A percentile compares a stretch with the other conserved stretches of the same genome.
phyloP scores from a whole-genome alignment of 2,329 filamentous ascomycete species.

The Cladobotryum mycophilum region DNA sequence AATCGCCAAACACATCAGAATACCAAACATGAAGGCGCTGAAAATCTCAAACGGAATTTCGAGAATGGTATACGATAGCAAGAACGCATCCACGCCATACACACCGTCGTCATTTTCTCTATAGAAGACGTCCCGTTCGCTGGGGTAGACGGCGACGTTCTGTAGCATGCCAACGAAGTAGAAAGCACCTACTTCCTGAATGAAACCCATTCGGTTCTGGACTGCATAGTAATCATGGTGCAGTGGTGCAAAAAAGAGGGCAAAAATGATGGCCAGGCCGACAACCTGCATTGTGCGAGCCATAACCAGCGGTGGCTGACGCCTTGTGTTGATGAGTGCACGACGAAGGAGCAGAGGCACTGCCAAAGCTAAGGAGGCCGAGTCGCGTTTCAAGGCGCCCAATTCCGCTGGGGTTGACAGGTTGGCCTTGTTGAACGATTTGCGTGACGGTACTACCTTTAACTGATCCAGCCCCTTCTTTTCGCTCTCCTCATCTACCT shows the following conservation, averaged over 20 bases:
- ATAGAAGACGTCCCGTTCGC: constrained; percentile 69
- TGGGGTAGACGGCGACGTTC: constrained; percentile 68
- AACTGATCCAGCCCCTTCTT: constrained; percentile 6
- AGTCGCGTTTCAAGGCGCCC: constrained; percentile 59
- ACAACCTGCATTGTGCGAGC: constrained; percentile 63
- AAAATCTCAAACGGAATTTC: constrained; percentile 67
- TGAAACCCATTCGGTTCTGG: constrained; percentile 66
- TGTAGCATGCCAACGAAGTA: constrained; percentile 75
- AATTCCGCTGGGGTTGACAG: constrained; percentile 66
- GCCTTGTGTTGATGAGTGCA: constrained; percentile 61
- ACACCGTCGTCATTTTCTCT: constrained; percentile 67
- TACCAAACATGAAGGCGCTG: constrained; percentile 57
- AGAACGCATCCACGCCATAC: constrained; percentile 65
- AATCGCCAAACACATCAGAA: constrained; percentile 57
- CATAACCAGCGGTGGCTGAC: constrained; percentile 58
- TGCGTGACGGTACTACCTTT: constrained; percentile 24
- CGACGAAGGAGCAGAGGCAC: constrained; percentile 63
- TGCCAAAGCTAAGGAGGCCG: constrained; percentile 54
- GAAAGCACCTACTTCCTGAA: constrained; percentile 64
- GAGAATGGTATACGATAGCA: constrained; percentile 61
- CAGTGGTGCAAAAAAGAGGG: constrained; percentile 66
- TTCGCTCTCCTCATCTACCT: constrained; percentile 22
- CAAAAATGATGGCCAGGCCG: constrained; percentile 54
- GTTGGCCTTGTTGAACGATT: constrained; percentile 35
- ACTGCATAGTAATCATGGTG: constrained; percentile 62